Base-by-base conservation (phyloP, 768 basidiomycete species). In the Leccinum rimulosum region DNA sequence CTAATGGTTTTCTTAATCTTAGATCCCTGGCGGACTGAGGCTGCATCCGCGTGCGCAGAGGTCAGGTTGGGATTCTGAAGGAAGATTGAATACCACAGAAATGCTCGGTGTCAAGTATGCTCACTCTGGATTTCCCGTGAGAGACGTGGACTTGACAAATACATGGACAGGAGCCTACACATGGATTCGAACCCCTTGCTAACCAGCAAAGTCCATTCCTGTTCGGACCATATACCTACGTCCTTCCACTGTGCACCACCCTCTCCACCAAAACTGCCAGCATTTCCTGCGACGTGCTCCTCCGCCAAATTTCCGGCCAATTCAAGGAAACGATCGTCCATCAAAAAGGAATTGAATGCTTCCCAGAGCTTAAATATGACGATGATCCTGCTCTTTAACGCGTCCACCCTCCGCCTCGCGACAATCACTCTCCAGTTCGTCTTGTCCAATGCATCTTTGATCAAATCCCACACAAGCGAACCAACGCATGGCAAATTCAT, bases 161-260 rank as follows among this genome's bases (percentile, higher is more conserved):
- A 47, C 27, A 40, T 19, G 31, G 8, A 54, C 36, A 38, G n/a
- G 30, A 52, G 45, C 70, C 48, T 72, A 89, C 90, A 87, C 86
- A 93, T 87, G 6, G 89, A 88, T 33, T 83, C 81, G 35, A 98
- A 76, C 14, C 90, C 88, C 71, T 95, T 95, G 36, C 86, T 86
- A 62, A 95, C 83, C 52, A 98, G 75, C 28, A 89, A 77, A 56
- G 85, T 84, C 86, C 93, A 98, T 72, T 98, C 87, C 47, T 83
- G 78, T 58, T 92, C 83, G 5, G 84, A 87, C 84, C 93, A 95
- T 56, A 98, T 95, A 12, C 95, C 95, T 36, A 98, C 82, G 64
- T 92, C 90, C 70, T 87, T 88, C 86, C 86, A 89, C 57, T 76
- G 74, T 8, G 85, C 81, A 40, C 81, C 80, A 52, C 81, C 83